Base-by-base conservation (phyloP, 1,284 basidiomycete genomes). In the Cutaneotrichosporon daszewskae region DNA sequence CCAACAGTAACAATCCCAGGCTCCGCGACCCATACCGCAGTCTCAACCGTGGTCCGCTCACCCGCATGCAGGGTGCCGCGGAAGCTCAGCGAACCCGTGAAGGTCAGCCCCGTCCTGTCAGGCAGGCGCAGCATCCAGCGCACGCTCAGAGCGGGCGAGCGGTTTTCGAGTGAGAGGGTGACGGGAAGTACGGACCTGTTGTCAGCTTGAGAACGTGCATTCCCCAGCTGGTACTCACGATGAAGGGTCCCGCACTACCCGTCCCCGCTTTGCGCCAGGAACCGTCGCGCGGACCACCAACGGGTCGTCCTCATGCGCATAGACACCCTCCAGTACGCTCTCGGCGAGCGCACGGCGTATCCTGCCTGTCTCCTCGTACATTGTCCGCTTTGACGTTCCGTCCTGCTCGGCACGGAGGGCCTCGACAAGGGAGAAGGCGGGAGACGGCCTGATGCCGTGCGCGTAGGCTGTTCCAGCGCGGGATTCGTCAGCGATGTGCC, bases 301-400 rank as follows among this genome's bases (percentile, higher is more conserved):
- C 4, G 90, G 88, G 60, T 89, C 79, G 76, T 83, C 71, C 43
- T 88, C 85, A 24, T 63, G 59, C 51, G 88, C 89, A 80, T 87
- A 85, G 59, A 84, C 81, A 50, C 83, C 84, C 4, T 73, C 69
- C 35, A 78, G 72, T 22, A 94, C 77, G 5, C 80, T 78, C 24
- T 79, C 74, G 35, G 89, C 62, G 23, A 92, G 72, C 34, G 80
- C 78, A 51, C 70, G 68, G 57, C 81, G 80, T 65, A 89, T 80
- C 38, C 83, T 75, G 45, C 79, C 79, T 5, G 87, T 91, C 73
- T 94, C 88, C 16, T 86, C 86, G 63, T 89, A 95, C 79, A 94
- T 86, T 48, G 81, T 88, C 48, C 83, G 78, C 59, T 84, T 71
- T 17, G 75, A 75, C 57, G 81, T 77, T 5, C 78, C 76, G 13